Conservation (phyloP, 768 basidiomycete species). For the Trametes cubensis region DNA sequence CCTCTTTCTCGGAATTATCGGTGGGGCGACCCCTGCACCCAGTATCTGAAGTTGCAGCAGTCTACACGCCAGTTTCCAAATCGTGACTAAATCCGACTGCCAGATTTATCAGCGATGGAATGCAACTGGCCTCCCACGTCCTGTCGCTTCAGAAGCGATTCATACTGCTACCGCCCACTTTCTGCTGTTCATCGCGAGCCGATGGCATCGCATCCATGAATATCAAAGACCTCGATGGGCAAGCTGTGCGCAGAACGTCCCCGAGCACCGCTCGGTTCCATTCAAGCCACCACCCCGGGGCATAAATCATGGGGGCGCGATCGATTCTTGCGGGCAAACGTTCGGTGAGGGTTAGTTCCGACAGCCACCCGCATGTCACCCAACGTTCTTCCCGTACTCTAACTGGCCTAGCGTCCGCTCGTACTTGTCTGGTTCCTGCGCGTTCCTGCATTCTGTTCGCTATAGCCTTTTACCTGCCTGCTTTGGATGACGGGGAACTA, state of each 20-base stretch:
- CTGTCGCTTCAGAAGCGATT: conserved; percentile 6
- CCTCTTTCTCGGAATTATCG: too few relatives aligned
- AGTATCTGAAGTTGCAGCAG: too few relatives aligned
- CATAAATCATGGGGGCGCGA: background rate
- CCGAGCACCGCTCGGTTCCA: background rate
- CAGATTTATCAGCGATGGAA: background rate
- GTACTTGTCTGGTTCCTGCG: background rate
- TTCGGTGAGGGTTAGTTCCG: background rate
- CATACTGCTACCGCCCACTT: background rate
- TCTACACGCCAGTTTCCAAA: too few relatives aligned
- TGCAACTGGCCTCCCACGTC: conserved; percentile 12
- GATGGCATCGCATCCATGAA: conserved; percentile 7
- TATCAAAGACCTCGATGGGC: background rate
- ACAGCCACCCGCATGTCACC: background rate
- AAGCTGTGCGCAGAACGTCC: background rate
- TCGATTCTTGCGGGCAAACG: background rate
- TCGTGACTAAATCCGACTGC: too few relatives aligned
- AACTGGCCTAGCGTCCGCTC: background rate
- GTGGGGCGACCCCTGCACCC: too few relatives aligned
- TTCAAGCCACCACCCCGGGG: background rate
- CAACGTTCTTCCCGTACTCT: background rate
- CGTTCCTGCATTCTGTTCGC: conserved; percentile 6
- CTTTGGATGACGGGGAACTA: background rate
- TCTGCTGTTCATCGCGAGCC: background rate
- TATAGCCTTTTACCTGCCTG: conserved; percentile 5